Evolutionary conservation across 1,284 basidiomycete genomes (phyloP), one percentile per base, ranked within the genome.

Genomic region (Phellopilus nigrolimitatus): DNA sequence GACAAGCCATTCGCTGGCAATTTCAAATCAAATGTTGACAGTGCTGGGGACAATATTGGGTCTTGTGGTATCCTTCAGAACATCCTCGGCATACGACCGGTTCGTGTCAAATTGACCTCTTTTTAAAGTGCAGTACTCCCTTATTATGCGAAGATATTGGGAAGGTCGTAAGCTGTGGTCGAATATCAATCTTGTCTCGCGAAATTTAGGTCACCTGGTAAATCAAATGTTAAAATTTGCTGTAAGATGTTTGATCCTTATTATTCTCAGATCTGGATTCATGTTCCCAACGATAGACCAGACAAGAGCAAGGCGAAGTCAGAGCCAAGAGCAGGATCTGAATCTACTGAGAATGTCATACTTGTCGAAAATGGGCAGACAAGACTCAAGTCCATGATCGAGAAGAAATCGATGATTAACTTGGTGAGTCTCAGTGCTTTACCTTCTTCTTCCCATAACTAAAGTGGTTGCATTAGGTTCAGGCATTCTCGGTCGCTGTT

Each of bases 351-450:
- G 25, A 17, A 17, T 3, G 34, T 37, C 34, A 15, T 8, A 7
- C 10, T n/a, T 37, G 34, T n/a, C n/a, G n/a, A n/a, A n/a, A n/a
- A n/a, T n/a, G n/a, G n/a, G n/a, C 64, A 68, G 56, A 74, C 72
- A 2, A 61, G 60, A 8, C 67, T 80, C 24, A 69, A 78, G 59
- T 72, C 73, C 21, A 65, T 79, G 1, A 76, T 87, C 30, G 85
- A 89, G 68, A 88, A 87, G 68, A 83, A 82, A 65, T 79, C 80
- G 7, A 81, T 87, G 73, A 74, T 88, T 53, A 83, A 85, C 62
- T 67, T 89, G 54, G 79, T 78, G 53, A 43, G 69, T 57, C 9
- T 36, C 13, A 10, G 30, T 10, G n/a, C 17, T 13, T 25, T 30
- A 2, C 19, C 10, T 27, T 34, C 47, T 27, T 24, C 33, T 6